These are phyloP conservation scores for Aspergillus sclerotiicarbonarius DNA, from an alignment of 495 filamentous ascomycete genomes.

Conservation along the genomic window DNA sequence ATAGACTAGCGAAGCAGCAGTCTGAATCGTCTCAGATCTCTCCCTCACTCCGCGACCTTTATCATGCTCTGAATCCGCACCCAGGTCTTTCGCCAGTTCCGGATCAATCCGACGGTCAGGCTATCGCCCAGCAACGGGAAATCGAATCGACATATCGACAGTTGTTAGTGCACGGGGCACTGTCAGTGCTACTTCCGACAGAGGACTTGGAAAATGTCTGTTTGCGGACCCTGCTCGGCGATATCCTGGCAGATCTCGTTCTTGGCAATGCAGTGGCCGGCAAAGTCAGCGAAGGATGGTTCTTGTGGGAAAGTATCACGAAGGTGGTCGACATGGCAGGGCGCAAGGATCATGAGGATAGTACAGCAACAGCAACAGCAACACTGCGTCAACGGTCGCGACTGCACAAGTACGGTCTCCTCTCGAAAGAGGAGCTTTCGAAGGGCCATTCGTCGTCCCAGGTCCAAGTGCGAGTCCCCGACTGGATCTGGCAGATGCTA, in stretches of 20 bases:
- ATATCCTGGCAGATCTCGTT: slow-evolving; percentile 83
- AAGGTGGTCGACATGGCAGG: slow-evolving; percentile 52
- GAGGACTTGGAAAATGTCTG: slow-evolving; percentile 89
- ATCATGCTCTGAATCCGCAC: slow-evolving; percentile 79
- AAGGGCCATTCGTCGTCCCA: slow-evolving; percentile 16
- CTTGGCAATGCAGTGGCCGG: slow-evolving; percentile 74
- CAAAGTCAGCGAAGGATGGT: slow-evolving; percentile 77
- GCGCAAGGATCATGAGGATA: slow-evolving; percentile 23
- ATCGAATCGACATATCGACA: slow-evolving; percentile 82
- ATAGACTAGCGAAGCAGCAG: slow-evolving; percentile 56
- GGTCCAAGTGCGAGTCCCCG: slow-evolving; percentile 32
- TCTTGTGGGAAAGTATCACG: slow-evolving; percentile 77
- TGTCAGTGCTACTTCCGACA: slow-evolving; percentile 82
- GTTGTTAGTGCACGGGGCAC: slow-evolving; percentile 70
- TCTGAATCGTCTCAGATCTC: slow-evolving; percentile 39
- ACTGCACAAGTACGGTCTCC: slow-evolving; percentile 48
- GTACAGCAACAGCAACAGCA: slow-evolving; percentile 18
- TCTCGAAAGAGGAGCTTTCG: slow-evolving; percentile 32
- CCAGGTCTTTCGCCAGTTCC: slow-evolving; percentile 77
- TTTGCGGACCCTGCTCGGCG: slow-evolving; percentile 73
- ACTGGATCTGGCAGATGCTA: slow-evolving; percentile 65
- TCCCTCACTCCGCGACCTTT: slow-evolving; percentile 58
- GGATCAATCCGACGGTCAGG: slow-evolving; percentile 46
- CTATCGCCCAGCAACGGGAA: slow-evolving; percentile 57
- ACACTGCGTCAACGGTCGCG: slow-evolving; percentile 28